phyloP scores from a whole-genome alignment of 2,329 filamentous ascomycete genomes.

The Fusarium sp. region DNA sequence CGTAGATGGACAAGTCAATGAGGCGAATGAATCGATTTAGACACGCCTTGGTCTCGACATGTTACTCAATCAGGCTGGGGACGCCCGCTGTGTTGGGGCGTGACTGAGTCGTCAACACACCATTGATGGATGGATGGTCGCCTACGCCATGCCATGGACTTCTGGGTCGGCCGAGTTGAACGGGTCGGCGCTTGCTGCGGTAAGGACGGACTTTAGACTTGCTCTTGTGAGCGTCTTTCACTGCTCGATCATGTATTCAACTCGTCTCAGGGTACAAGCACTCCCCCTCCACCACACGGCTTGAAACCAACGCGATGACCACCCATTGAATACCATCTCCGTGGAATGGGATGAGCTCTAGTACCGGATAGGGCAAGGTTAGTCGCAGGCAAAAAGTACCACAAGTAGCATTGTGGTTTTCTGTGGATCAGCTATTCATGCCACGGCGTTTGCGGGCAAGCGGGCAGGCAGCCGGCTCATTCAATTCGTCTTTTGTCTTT shows the following conservation, averaged over 20 bases:
- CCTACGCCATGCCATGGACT: not conserved
- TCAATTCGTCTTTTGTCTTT: conserved; percentile 5
- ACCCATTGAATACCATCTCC: conserved; percentile 31
- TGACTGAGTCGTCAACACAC: conserved; percentile 1
- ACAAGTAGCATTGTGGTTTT: not conserved
- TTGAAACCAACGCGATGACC: conserved; percentile 28
- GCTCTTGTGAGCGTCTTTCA: not conserved
- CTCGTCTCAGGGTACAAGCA: not conserved
- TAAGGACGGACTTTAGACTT: not conserved
- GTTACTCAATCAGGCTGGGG: conserved; percentile 11
- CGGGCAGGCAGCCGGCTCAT: not conserved
- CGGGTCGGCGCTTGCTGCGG: not conserved
- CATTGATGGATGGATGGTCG: not conserved
- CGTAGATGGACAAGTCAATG: conserved; percentile 10
- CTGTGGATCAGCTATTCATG: conserved; percentile 15
- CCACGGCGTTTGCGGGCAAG: conserved; percentile 3
- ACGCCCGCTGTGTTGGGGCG: conserved; percentile 2
- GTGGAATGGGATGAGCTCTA: conserved; percentile 34
- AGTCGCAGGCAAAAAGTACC: not conserved
- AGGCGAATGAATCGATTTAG: not conserved
- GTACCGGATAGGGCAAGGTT: conserved; percentile 34
- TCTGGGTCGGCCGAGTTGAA: conserved; percentile 3
- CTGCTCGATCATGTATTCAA: not conserved
- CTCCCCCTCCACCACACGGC: conserved; percentile 22
- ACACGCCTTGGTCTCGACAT: conserved; percentile 1